Evolutionary conservation across 2,329 filamentous ascomycete species (phyloP).

Genomic region (Pseudodiploospora longispora): DNA sequence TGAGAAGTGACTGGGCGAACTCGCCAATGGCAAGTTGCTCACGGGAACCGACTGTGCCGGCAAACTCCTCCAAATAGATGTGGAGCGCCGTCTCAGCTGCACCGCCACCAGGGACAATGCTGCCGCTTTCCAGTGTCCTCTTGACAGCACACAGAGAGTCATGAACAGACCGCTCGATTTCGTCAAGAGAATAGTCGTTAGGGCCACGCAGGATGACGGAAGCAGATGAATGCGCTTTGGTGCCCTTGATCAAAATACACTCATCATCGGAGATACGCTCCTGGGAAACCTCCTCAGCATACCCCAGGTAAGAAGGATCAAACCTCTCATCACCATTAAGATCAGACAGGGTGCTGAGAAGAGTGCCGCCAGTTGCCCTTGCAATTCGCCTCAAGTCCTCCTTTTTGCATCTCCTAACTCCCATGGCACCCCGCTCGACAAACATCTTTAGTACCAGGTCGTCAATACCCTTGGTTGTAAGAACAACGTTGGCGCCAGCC

Average conservation of each 20-base stretch:
- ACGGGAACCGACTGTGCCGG: constrained; percentile 89
- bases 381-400: constrained; percentile 94
- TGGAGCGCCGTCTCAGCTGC: constrained; percentile 98
- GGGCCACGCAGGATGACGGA: constrained; percentile 93
- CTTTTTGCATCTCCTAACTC: constrained; percentile 94
- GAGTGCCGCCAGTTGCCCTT: constrained; percentile 86
- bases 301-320: constrained; percentile 78
- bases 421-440: constrained; percentile 91
- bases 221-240: constrained; percentile 86
- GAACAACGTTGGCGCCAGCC: constrained; percentile 87
- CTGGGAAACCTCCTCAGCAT: constrained; percentile 94
- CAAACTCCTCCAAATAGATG: constrained; percentile 98
- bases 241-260: constrained; percentile 93
- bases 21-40: constrained; percentile 97
- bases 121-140: constrained; percentile 91
- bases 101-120: constrained; percentile 91
- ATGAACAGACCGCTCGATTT: constrained; percentile 98
- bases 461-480: constrained; percentile 98
- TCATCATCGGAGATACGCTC: constrained; percentile 98
- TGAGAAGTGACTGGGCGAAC: constrained; percentile 88
- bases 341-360: constrained; percentile 89
- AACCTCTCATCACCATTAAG: constrained; percentile 97
- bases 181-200: constrained; percentile 94
- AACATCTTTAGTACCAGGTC: constrained; percentile 93
- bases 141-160: constrained; percentile 96